These are phyloP conservation scores for Steccherinum ochraceum DNA, from an alignment of 768 basidiomycete species.

Conservation along the genomic window DNA sequence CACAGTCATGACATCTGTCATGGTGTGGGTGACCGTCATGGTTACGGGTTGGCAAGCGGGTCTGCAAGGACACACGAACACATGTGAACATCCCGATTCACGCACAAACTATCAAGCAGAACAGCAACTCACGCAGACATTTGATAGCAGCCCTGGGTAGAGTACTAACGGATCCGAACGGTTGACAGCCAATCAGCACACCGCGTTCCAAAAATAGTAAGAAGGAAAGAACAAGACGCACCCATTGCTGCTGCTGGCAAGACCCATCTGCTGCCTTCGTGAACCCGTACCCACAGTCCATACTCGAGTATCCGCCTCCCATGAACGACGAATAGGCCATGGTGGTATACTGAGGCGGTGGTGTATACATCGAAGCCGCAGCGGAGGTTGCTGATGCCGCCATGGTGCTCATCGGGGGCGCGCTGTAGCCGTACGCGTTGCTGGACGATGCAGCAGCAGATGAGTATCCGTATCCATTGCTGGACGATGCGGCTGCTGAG, in stretches of 20 bases:
- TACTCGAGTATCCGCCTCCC: slow-evolving; percentile 56
- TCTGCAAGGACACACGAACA: not conserved
- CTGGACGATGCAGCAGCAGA: not conserved
- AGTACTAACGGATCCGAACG: slow-evolving; percentile 21
- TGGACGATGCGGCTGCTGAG: not conserved
- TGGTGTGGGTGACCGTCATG: slow-evolving; percentile 24
- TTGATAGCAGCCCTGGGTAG: slow-evolving; percentile 50
- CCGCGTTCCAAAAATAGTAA: not conserved
- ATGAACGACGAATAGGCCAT: slow-evolving; percentile 60
- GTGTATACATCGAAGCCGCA: slow-evolving; percentile 19
- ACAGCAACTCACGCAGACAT: slow-evolving; percentile 15
- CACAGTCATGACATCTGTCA: slow-evolving; percentile 3
- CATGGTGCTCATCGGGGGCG: slow-evolving; percentile 10
- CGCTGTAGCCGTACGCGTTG: slow-evolving; percentile 1
- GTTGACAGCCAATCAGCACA: not conserved
- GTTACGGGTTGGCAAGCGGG: slow-evolving; percentile 3
- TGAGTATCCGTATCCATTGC: not conserved
- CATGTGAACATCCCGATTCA: not conserved
- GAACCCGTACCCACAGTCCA: slow-evolving; percentile 71
- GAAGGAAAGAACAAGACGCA: slow-evolving; percentile 24
- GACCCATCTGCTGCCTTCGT: slow-evolving; percentile 47
- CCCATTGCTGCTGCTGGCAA: slow-evolving; percentile 55
- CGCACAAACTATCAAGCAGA: not conserved
- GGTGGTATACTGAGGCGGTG: slow-evolving; percentile 27
- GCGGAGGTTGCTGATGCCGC: slow-evolving; percentile 11